These are phyloP conservation scores for Cicer bijugum DNA, from an alignment of 306 rosid genomes.

Conservation along the genomic window DNA sequence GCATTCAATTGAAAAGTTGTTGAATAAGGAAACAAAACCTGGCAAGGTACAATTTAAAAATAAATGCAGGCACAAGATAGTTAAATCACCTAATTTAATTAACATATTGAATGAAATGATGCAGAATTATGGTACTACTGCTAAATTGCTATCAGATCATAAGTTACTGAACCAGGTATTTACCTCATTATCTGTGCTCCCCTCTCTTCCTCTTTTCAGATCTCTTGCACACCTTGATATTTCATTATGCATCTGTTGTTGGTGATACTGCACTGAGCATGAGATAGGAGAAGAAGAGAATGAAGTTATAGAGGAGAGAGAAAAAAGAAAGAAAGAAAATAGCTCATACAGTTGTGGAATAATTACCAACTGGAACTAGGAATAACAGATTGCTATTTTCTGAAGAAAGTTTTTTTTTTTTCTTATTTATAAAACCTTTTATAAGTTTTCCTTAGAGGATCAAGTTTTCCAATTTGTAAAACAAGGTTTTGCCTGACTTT, in stretches of 20 bases:
- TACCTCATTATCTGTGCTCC: constrained; percentile 40
- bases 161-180: constrained; percentile 78
- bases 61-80: neutral
- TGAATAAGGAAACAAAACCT: constrained; percentile 56
- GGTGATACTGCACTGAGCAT: constrained; percentile 21
- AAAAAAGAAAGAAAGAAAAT: neutral
- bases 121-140: constrained; percentile 71
- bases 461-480: constrained; percentile 4
- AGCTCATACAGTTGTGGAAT: constrained; percentile 8
- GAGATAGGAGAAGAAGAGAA: constrained; percentile 8
- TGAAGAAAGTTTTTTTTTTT: neutral
- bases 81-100: constrained; percentile 25
- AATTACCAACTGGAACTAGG: neutral
- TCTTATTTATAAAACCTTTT: neutral
- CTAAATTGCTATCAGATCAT: constrained; percentile 68
- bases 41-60: constrained; percentile 56
- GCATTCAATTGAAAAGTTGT: constrained; percentile 69
- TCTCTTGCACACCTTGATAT: constrained; percentile 37
- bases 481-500: constrained; percentile 12
- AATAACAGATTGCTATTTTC: constrained; percentile 33
- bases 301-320: constrained; percentile 4
- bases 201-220: constrained; percentile 1
- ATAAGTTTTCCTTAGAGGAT: constrained; percentile 2
- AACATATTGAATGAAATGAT: constrained; percentile 44
- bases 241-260: constrained; percentile 38